Conservation (phyloP, 768 basidiomycete species). For the Tylopilus vinaceipallidus region DNA sequence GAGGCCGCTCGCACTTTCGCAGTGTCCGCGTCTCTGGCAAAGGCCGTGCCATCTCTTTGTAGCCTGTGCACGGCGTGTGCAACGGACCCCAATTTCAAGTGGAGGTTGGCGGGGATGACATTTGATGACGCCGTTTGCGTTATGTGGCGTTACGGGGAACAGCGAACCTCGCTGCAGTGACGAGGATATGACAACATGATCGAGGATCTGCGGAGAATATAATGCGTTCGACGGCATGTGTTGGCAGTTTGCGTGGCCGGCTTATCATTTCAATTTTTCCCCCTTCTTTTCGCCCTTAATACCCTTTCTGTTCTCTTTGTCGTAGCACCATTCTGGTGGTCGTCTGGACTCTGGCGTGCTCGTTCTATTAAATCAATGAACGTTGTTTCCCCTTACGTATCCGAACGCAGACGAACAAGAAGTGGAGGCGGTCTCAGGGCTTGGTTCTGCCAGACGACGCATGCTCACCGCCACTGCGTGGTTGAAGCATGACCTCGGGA, state of each 20-base stretch:
- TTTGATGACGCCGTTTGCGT: conserved; percentile 31
- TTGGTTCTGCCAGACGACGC: conserved; percentile 4
- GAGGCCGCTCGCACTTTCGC: conserved; percentile 66
- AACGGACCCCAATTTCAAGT: conserved; percentile 22
- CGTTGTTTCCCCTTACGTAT: conserved; percentile 19
- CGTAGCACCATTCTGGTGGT: conserved; percentile 9
- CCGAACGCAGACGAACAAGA: conserved; percentile 2
- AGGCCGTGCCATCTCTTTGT: conserved; percentile 85
- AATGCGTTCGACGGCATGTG: conserved; percentile 16
- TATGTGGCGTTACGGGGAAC: conserved; percentile 29
- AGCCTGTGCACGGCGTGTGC: conserved; percentile 36
- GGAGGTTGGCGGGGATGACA: conserved; percentile 16
- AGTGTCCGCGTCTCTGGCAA: conserved; percentile 60
- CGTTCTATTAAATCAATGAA: conserved; percentile 16
- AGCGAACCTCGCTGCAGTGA: conserved; percentile 32
- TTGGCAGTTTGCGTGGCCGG: background rate
- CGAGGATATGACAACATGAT: conserved; percentile 31
- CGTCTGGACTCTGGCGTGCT: conserved; percentile 17
- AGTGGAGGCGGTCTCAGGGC: conserved; percentile 1
- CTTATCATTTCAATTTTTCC: conserved; percentile 7
- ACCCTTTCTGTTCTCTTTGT: conserved; percentile 3
- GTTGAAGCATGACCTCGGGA: conserved; percentile 27
- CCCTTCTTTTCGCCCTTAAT: conserved; percentile 16
- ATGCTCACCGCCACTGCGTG: conserved; percentile 33
- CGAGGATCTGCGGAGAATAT: conserved; percentile 30